These are phyloP conservation scores for Paramarasmius palmivorus DNA, from an alignment of 1,284 basidiomycete genomes.

Conservation along the genomic window DNA sequence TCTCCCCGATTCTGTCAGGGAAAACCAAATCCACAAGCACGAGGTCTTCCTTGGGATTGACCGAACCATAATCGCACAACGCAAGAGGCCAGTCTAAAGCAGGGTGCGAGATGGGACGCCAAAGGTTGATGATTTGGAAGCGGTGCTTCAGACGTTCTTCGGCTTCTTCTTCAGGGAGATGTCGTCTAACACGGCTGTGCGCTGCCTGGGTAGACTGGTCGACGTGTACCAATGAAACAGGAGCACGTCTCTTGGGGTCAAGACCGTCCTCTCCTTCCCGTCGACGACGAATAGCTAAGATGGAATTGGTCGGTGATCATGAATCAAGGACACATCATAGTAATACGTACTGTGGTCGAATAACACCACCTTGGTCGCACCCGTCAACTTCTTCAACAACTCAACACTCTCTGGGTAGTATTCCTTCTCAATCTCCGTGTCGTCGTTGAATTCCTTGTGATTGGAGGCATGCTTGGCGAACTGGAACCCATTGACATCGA, in stretches of 20 bases:
- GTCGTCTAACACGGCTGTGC: conserved; percentile 50
- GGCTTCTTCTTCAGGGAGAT: conserved; percentile 46
- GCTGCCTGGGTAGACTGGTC: conserved; percentile 57
- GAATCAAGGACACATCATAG: conserved; percentile 12
- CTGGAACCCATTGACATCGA: conserved; percentile 61
- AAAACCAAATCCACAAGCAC: conserved; percentile 50
- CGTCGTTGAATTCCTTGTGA: conserved; percentile 44
- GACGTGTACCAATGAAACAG: conserved; percentile 50
- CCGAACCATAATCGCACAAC: conserved; percentile 59
- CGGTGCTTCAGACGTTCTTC: conserved; percentile 47
- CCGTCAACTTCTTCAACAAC: conserved; percentile 60
- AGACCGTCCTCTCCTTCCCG: conserved; percentile 35
- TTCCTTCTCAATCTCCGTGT: conserved; percentile 47
- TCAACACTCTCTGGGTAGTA: conserved; percentile 64
- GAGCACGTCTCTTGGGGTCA: conserved; percentile 41
- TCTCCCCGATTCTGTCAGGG: conserved; percentile 59
- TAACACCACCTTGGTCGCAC: conserved; percentile 55
- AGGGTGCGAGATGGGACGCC: conserved; percentile 59
- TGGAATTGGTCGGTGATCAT: not conserved
- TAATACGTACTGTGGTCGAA: conserved; percentile 65
- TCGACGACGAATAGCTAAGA: conserved; percentile 41
- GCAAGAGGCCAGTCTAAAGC: conserved; percentile 63
- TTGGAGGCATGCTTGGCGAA: conserved; percentile 38
- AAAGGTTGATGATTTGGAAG: conserved; percentile 74
- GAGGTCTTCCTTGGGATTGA: conserved; percentile 50